phyloP scores from a whole-genome alignment of 106 monocot species.

The Platanthera zijinensis region DNA sequence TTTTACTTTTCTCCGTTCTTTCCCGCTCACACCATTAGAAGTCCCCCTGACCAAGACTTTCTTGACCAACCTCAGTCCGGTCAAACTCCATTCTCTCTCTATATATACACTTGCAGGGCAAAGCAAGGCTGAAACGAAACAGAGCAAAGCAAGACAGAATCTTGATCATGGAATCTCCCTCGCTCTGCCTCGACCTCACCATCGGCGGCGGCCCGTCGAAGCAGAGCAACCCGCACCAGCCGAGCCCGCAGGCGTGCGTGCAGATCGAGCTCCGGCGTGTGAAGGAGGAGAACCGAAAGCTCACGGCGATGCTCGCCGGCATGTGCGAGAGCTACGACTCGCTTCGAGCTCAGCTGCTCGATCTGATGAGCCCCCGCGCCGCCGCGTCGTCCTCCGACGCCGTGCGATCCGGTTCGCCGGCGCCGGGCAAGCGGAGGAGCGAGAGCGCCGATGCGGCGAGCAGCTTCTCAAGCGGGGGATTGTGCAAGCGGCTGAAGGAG shows the following conservation, averaged over 20 bases:
- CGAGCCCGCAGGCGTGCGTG: background rate
- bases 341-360: constrained; percentile 1
- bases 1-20: no score
- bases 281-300: background rate
- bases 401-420: background rate
- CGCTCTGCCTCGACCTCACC: constrained; percentile 12
- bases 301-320: constrained; percentile 4
- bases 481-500: constrained; percentile 11
- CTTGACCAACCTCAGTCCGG: no score
- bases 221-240: background rate
- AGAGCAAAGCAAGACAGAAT: background rate
- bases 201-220: background rate
- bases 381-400: background rate
- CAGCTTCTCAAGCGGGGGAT: constrained; percentile 4
- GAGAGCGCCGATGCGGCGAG: background rate
- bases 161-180: constrained; percentile 3
- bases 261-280: background rate
- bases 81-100: background rate
- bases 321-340: constrained; percentile 6
- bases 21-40: no score
- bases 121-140: background rate
- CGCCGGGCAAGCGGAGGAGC: constrained; percentile 12
- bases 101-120: no score
- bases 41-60: no score
- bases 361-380: background rate